Evolutionary conservation across 164 flowering plant genomes (phyloP).

Genomic region (Stephania yunnanensis): DNA sequence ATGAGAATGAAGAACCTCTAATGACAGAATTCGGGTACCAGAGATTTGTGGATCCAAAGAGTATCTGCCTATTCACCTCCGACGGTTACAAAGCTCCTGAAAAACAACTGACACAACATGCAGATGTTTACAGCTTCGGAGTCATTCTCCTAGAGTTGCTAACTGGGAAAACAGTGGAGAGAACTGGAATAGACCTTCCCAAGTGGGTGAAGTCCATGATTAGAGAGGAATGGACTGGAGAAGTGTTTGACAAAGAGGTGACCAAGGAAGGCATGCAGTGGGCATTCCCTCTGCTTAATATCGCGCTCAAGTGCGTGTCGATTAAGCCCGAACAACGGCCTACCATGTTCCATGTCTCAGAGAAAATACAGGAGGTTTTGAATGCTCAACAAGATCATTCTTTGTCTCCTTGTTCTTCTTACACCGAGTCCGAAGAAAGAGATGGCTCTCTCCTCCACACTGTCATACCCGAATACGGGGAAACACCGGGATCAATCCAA

Average conservation of each 20-base stretch:
- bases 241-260: conserved; percentile 63
- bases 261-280: conserved; percentile 25
- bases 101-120: conserved; percentile 31
- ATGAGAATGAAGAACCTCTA: conserved; percentile 37
- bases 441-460: conserved; percentile 33
- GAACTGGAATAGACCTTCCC: conserved; percentile 45
- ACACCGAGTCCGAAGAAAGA: conserved; percentile 15
- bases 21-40: conserved; percentile 52
- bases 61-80: conserved; percentile 16
- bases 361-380: conserved; percentile 41
- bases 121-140: conserved; percentile 55
- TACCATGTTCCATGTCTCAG: conserved; percentile 33
- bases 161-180: conserved; percentile 50
- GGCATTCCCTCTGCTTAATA: conserved; percentile 47
- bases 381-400: conserved; percentile 28
- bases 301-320: conserved; percentile 46
- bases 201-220: conserved; percentile 63
- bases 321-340: conserved; percentile 39
- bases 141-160: conserved; percentile 49
- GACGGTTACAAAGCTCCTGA: conserved; percentile 51
- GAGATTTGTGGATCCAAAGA: conserved; percentile 35
- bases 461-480: conserved; percentile 41
- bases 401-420: conserved; percentile 20
- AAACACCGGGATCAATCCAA: conserved; percentile 37
- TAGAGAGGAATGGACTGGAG: conserved; percentile 73